Base-by-base conservation (phyloP, 2,329 filamentous ascomycete species). In the Aspergillus neotritici region DNA sequence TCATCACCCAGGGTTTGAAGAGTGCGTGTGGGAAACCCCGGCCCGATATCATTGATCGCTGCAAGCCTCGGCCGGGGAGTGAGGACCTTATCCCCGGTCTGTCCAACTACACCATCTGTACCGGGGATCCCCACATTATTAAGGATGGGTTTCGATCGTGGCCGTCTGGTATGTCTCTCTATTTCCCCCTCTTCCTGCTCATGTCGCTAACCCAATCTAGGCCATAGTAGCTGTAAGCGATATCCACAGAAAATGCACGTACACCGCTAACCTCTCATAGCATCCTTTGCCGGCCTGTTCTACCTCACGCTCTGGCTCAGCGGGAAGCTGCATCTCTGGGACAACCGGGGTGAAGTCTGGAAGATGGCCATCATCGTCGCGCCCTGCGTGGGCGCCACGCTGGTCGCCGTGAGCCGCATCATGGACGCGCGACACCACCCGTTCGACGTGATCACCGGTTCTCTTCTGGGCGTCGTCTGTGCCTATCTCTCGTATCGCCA, bases 391-490 rank as follows among this genome's bases (percentile, higher is more conserved):
- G 76, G 67, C 15, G 78, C 78, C 13, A 68, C 70, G 9, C 67
- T 80, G 33, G 69, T 81, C 41, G 75, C 77, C 5, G 73, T 76
- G 31, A 74, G 73, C 11, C 73, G 78, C 34, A 80, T 80, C 44
- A 80, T 80, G 77, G 78, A 81, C 52, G 77, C 77, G 15, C 71
- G 78, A 12, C 78, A 81, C 46, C 78, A 81, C 52, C 76, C 77
- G 0, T 80, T 81, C 57, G 78, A 81, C 50, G 78, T 81, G 25
- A 68, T 81, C 32, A 73, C 72, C 10, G 78, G 78, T 7, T 75
- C 72, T 1, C 50, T 74, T 8, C 62, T 81, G 2, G 78, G 78
- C 4, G 66, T 78, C 13, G 51, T 73, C 28, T 73, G 73, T 31
- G 76, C 75, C 7, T 77, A 68, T 63, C 65, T 69, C 25, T 65